Evolutionary conservation across 352 stramenopile species (phyloP), one percentile per base, ranked within the genome.

Genomic region (Peronospora belbahrii): DNA sequence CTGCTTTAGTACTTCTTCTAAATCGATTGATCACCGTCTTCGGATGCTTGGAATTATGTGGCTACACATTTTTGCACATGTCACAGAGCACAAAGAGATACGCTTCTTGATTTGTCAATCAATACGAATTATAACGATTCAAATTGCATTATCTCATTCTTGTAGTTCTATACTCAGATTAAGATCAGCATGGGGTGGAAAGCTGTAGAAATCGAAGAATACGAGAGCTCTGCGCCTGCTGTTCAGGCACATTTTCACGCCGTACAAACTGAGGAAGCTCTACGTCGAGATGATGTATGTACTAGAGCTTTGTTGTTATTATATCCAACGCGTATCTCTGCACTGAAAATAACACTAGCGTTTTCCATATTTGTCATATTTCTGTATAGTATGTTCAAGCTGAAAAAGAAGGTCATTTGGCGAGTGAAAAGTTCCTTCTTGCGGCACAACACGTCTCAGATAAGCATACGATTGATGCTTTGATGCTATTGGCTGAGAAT

Each of bases 181-280:
- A 9, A 61, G 56, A 36, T 48, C 23, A 53, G 1, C 13, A 69
- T 70, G 60, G 76, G 76, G 56, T 81, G 66, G 70, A 84, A 84
- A 39, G 65, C 72, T 41, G 57, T 62, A 1, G 70, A 83, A 51
- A 66, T 62, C 41, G 76, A 85, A 58, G 79, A 88, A 38, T 88
- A 83, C 49, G 76, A 83, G 62, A 71, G 61, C 33, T 76, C 74
- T 24, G 57, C 79, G 44, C 76, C 75, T 25, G 79, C 74, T 32
- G 79, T 90, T 20, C 79, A 90, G 65, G 79, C 79, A 38, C 79
- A 90, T 64, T 87, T 85, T 52, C 76, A 90, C 57, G 79, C 79
- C 0, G 53, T 86, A 13, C 74, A 72, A 25, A 62, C 73, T 13
- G 79, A 90, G 34, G 68, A 87, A 22, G 74, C 77, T 9, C 64